Evolutionary conservation across 208 protist species (phyloP).

Genomic region (Histomonas meleagridis): DNA sequence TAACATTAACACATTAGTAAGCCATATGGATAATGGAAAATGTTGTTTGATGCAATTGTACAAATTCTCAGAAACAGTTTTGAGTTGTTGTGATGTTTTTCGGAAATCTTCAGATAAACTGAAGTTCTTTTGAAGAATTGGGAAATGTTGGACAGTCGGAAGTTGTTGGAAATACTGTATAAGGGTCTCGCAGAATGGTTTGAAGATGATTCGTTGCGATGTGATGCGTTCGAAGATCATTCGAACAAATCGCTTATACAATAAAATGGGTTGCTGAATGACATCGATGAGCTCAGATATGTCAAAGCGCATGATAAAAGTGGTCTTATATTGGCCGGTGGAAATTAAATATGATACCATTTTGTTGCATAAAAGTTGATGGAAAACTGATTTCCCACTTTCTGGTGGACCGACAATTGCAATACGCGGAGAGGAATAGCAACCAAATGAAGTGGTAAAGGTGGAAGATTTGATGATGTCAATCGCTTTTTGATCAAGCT

Average conservation of each 20-base stretch:
- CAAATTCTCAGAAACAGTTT: neutral
- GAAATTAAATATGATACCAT: neutral
- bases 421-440: no score
- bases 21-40: neutral
- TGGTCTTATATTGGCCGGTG: neutral
- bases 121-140: neutral
- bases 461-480: neutral
- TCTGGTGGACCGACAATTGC: neutral
- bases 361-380: neutral
- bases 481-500: neutral
- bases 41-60: neutral
- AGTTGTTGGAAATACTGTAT: neutral
- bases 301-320: neutral
- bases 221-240: neutral
- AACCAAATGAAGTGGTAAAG: neutral
- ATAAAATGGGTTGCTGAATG: neutral
- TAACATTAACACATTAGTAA: neutral
- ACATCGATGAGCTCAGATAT: neutral
- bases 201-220: neutral
- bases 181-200: neutral
- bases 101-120: neutral
- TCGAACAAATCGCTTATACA: neutral
- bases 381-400: neutral
- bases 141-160: neutral
- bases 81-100: neutral